Conservation (phyloP, 495 filamentous ascomycete genomes). For the Lasiosphaeria ovina region DNA sequence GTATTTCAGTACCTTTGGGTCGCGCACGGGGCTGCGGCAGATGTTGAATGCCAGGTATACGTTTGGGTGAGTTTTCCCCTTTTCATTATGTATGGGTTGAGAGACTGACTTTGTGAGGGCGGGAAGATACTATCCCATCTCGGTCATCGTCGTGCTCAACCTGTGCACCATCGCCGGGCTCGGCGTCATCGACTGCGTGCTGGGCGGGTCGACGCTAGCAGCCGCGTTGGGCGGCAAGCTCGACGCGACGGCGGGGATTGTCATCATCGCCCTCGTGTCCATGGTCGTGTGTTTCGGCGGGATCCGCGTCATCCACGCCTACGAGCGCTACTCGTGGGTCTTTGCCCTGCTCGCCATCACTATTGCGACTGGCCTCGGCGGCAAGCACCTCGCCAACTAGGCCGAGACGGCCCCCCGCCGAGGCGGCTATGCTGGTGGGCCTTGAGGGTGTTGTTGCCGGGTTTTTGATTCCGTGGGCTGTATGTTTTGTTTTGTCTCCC, state of each 20-base stretch:
- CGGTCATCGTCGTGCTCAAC: conserved; percentile 31
- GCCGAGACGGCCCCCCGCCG: conserved; percentile 12
- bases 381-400: conserved; percentile 35
- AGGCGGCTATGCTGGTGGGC: conserved; percentile 20
- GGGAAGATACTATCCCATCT: conserved; percentile 29
- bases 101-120: neutral
- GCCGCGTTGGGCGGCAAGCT: conserved; percentile 41
- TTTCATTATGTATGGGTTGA: neutral
- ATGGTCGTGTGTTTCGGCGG: conserved; percentile 45
- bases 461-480: conserved; percentile 28
- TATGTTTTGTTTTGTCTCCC: neutral
- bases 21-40: conserved; percentile 50
- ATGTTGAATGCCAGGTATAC: conserved; percentile 50
- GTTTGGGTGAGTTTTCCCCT: conserved; percentile 38
- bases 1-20: conserved; percentile 47
- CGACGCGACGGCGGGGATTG: conserved; percentile 44
- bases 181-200: conserved; percentile 34
- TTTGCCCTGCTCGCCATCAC: conserved; percentile 45
- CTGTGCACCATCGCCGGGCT: conserved; percentile 36
- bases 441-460: conserved; percentile 29
- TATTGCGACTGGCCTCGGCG: conserved; percentile 44
- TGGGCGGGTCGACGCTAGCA: conserved; percentile 37
- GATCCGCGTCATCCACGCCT: conserved; percentile 45
- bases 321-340: conserved; percentile 51
- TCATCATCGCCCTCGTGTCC: conserved; percentile 44